Percentiles rank a stretch among this genome's conserved stretches.
Evolutionary conservation across 305 asterid genomes (phyloP).

Genomic region (Fraxinus baroniana): DNA sequence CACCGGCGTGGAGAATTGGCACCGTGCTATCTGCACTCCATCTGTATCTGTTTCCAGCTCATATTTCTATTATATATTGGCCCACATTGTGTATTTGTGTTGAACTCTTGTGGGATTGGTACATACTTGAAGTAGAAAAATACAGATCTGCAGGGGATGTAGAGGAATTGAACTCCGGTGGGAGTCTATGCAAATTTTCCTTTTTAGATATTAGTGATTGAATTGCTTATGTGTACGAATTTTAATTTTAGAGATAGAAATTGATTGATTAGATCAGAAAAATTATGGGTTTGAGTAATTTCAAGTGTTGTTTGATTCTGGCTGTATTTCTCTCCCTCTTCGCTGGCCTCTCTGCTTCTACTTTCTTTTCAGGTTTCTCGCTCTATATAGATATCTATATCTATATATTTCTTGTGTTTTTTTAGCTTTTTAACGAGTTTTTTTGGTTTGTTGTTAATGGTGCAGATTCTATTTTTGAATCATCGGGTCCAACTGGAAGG

Average conservation of each 20-base stretch:
- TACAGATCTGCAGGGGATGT: background rate
- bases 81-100: background rate
- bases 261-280: conserved; percentile 5
- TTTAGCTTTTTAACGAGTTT: background rate
- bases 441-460: conserved; percentile 10
- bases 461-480: conserved; percentile 29
- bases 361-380: conserved; percentile 37
- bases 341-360: conserved; percentile 26
- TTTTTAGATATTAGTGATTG: background rate
- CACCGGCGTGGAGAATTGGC: conserved; percentile 5
- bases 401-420: background rate
- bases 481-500: conserved; percentile 29
- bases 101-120: background rate
- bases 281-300: conserved; percentile 16
- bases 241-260: background rate
- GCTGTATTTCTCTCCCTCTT: conserved; percentile 22
- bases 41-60: background rate
- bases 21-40: background rate
- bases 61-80: background rate
- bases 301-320: conserved; percentile 22
- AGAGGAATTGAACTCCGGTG: background rate
- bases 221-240: background rate
- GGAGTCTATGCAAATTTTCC: background rate
- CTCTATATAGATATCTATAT: background rate
- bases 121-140: background rate